A percentile compares a stretch with the other conserved stretches of the same genome.
Evolutionary conservation across 129 eudicot species (phyloP).

Genomic region (Artemisia argyi): DNA sequence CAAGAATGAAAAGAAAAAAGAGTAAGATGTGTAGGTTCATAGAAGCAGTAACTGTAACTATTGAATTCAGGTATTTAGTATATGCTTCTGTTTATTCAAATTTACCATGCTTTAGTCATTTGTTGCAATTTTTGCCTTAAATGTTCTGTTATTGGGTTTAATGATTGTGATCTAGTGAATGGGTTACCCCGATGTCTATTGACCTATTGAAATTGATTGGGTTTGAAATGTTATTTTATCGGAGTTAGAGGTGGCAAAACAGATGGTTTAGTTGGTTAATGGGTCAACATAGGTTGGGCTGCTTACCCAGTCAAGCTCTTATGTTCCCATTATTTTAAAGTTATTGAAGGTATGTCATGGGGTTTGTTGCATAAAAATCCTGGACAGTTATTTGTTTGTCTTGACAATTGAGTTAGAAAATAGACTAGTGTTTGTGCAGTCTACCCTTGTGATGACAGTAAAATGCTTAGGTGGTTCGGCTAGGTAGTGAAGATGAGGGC

Average conservation of each 20-base stretch:
- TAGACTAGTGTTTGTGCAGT: no score
- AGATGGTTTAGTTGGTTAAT: background rate
- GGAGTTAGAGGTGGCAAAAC: background rate
- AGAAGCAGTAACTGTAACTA: slow-evolving; percentile 18
- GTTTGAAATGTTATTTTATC: background rate
- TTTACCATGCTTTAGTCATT: background rate
- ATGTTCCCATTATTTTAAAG: background rate
- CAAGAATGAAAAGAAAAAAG: no score
- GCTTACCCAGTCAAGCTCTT: background rate
- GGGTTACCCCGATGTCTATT: background rate
- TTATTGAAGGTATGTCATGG: background rate
- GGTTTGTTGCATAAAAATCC: no score
- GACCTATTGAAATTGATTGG: background rate
- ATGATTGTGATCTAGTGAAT: background rate
- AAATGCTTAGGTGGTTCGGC: no score
- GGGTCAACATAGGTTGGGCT: background rate
- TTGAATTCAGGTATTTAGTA: background rate
- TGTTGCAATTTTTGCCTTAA: slow-evolving; percentile 1
- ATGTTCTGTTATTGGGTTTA: background rate
- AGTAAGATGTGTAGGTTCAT: slow-evolving; percentile 16
- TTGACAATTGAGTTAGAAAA: no score
- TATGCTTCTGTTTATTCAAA: slow-evolving; percentile 18
- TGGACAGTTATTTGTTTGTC: no score
- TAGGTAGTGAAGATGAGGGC: no score
- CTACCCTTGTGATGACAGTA: no score